phyloP scores from a whole-genome alignment of 1,284 basidiomycete genomes.

The Rhodotorula sp. region DNA sequence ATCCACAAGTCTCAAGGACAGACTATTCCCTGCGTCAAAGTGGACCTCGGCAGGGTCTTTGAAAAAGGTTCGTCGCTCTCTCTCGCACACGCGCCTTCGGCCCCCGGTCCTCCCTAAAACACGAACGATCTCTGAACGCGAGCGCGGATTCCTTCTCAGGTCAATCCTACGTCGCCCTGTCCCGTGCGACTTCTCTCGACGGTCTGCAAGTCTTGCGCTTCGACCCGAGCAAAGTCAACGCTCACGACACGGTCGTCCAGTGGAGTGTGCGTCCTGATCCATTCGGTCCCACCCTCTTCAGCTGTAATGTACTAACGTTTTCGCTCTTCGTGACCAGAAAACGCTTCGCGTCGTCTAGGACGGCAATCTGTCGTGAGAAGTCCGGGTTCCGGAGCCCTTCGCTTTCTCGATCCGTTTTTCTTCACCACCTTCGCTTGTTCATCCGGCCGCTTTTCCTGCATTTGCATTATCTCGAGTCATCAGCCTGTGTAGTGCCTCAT shows the following conservation, averaged over 20 bases:
- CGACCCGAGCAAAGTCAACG: conserved; percentile 66
- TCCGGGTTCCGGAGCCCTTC: background rate
- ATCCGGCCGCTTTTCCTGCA: too few species aligned
- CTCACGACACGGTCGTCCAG: conserved; percentile 44
- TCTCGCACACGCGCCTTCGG: too few species aligned
- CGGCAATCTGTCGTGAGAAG: too few species aligned
- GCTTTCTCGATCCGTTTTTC: background rate
- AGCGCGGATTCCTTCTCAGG: conserved; percentile 52
- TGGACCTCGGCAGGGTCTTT: conserved; percentile 57
- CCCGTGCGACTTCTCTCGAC: conserved; percentile 82
- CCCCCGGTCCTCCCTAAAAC: background rate
- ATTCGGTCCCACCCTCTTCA: background rate
- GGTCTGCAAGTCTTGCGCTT: conserved; percentile 89
- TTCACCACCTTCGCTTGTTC: background rate
- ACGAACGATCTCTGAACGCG: background rate
- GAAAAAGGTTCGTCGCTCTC: conserved; percentile 66
- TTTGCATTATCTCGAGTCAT: too few species aligned
- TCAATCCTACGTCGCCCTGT: conserved; percentile 89
- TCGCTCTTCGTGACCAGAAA: too few species aligned
- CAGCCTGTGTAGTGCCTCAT: too few species aligned
- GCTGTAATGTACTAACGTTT: background rate
- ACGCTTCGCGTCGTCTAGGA: too few species aligned
- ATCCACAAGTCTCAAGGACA: conserved; percentile 80
- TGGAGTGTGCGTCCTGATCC: conserved; percentile 36
- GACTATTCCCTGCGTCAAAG: conserved; percentile 72